These are phyloP conservation scores for Wickerhamiella siamensis DNA, from an alignment of 805 yeast species.

Conservation along the genomic window DNA sequence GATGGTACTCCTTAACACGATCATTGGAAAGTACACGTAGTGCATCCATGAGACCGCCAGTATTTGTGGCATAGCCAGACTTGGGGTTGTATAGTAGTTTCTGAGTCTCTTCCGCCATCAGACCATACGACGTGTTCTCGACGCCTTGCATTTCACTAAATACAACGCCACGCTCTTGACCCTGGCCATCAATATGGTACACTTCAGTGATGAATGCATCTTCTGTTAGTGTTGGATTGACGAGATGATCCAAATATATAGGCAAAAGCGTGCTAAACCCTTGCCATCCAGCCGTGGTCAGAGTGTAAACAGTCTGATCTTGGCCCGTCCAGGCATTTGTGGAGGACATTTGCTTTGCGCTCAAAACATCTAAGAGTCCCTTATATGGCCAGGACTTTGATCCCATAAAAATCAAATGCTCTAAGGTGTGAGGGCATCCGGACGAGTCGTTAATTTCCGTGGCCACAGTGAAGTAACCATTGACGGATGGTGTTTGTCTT, in stretches of 20 bases:
- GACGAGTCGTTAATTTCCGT: constrained; percentile 78
- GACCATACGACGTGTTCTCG: constrained; percentile 59
- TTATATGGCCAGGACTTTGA: constrained; percentile 78
- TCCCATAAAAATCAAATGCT: constrained; percentile 91
- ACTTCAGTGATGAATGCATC: constrained; percentile 90
- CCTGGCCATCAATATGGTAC: constrained; percentile 82
- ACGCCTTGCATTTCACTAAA: constrained; percentile 94
- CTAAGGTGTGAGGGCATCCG: constrained; percentile 92
- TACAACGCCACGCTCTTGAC: constrained; percentile 90
- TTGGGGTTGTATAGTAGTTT: constrained; percentile 28
- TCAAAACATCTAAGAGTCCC: constrained; percentile 76
- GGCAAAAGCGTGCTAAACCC: constrained; percentile 79
- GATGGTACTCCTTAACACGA: constrained; percentile 65
- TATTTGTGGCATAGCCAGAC: constrained; percentile 83
- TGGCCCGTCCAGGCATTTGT: constrained; percentile 97
- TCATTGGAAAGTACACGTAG: constrained; percentile 59
- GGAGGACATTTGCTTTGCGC: constrained; percentile 66
- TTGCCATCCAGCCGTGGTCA: constrained; percentile 91
- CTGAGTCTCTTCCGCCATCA: constrained; percentile 28
- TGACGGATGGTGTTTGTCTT: constrained; percentile 70
- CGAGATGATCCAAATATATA: constrained; percentile 74
- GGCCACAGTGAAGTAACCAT: constrained; percentile 92
- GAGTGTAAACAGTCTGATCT: constrained; percentile 87
- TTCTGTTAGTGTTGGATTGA: constrained; percentile 75
- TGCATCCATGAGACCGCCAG: constrained; percentile 78